Evolutionary conservation across 441 rosid genomes (phyloP).

Genomic region (Theobroma grandiflorum): DNA sequence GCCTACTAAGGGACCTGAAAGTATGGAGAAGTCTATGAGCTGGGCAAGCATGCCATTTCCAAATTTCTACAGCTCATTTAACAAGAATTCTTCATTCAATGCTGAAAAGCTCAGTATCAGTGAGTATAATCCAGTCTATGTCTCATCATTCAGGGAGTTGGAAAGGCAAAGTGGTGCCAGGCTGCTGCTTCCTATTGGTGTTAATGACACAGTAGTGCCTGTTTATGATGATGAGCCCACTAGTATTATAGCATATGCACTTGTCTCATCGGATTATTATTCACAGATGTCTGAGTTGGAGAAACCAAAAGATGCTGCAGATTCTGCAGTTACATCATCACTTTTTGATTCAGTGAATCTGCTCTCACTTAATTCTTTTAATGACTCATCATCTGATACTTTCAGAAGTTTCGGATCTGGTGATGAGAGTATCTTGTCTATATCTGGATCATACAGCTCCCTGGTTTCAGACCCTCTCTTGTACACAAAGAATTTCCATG

Average conservation of each 20-base stretch:
- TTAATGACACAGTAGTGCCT: constrained; percentile 59
- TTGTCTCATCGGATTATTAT: constrained; percentile 60
- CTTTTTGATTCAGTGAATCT: constrained; percentile 60
- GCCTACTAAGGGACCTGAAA: constrained; percentile 40
- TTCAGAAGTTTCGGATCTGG: constrained; percentile 58
- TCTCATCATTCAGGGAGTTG: constrained; percentile 54
- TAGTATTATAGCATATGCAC: constrained; percentile 68
- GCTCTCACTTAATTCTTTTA: constrained; percentile 55
- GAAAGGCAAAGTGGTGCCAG: constrained; percentile 61
- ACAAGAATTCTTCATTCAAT: constrained; percentile 47
- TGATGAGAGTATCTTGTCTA: constrained; percentile 53
- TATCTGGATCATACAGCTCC: constrained; percentile 59
- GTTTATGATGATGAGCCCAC: constrained; percentile 74
- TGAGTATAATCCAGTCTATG: constrained; percentile 55
- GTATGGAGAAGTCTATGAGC: constrained; percentile 40
- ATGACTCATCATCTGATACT: constrained; percentile 54
- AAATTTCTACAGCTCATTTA: constrained; percentile 52
- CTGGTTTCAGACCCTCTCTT: constrained; percentile 54
- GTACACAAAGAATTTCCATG: constrained; percentile 62
- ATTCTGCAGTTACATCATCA: constrained; percentile 54
- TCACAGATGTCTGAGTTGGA: constrained; percentile 64
- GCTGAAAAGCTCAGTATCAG: constrained; percentile 55
- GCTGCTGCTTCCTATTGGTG: constrained; percentile 64
- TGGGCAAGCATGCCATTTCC: constrained; percentile 56
- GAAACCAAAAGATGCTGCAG: constrained; percentile 60